Percentiles rank a stretch among this genome's conserved stretches.
These are phyloP conservation scores for Epipyxis sp. DNA, from an alignment of 108 stramenopile genomes.

Conservation along the genomic window DNA sequence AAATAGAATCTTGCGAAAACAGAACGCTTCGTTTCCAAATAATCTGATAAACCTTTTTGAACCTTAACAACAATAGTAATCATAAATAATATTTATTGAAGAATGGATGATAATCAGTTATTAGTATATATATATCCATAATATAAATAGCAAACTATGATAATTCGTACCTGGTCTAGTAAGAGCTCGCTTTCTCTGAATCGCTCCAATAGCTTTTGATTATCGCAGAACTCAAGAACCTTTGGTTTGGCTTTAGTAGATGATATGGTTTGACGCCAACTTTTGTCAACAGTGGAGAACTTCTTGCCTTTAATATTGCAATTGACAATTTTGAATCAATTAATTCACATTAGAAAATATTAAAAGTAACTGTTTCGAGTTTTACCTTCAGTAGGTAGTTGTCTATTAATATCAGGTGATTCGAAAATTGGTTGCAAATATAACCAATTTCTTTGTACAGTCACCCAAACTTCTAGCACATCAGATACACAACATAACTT, in stretches of 20 bases:
- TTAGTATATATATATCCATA: conserved; percentile 32
- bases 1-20: conserved; percentile 67
- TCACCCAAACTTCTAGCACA: conserved; percentile 56
- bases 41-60: conserved; percentile 62
- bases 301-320: too few species aligned
- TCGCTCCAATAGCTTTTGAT: conserved; percentile 58
- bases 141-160: conserved; percentile 32
- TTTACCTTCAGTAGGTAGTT: conserved; percentile 60
- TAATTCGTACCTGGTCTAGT: conserved; percentile 23
- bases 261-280: conserved; percentile 60
- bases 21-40: conserved; percentile 65
- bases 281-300: conserved; percentile 67
- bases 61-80: too few species aligned
- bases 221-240: conserved; percentile 61
- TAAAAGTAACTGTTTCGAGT: too few species aligned
- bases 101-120: too few species aligned
- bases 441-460: conserved; percentile 67
- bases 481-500: conserved; percentile 45
- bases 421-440: conserved; percentile 71
- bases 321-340: too few species aligned
- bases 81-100: too few species aligned
- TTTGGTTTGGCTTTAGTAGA: conserved; percentile 51
- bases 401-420: conserved; percentile 67
- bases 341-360: too few species aligned
- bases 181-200: conserved; percentile 48